Evolutionary conservation across 169 alveolate genomes (phyloP).

Genomic region (Plasmodium inui): DNA sequence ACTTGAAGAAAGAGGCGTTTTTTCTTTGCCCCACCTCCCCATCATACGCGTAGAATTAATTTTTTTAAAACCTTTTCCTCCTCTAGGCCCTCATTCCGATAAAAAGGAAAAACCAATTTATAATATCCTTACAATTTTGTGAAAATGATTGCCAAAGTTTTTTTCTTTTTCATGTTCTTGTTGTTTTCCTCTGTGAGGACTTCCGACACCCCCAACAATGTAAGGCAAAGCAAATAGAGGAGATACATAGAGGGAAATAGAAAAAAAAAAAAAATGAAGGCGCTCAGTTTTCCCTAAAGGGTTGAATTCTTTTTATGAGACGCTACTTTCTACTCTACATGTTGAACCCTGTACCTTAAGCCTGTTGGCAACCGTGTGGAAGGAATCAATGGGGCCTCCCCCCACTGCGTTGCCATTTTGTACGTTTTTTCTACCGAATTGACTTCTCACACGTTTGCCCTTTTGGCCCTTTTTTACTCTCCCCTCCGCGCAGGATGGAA

Average conservation of each 20-base stretch:
- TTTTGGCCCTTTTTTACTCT: constrained; percentile 15
- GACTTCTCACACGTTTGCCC: neutral
- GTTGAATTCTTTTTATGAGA: no score
- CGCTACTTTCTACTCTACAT: no score
- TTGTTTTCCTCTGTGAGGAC: constrained; percentile 1
- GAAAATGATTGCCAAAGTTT: constrained; percentile 2
- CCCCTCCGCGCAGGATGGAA: constrained; percentile 37
- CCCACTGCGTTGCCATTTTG: neutral
- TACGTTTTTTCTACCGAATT: neutral
- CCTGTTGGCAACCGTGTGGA: no score
- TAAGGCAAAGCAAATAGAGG: neutral
- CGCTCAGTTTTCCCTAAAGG: no score
- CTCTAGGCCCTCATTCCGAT: neutral
- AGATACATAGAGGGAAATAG: neutral
- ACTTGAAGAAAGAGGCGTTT: neutral
- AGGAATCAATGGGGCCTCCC: no score
- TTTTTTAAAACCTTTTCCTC: neutral
- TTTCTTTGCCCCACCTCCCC: neutral
- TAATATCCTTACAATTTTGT: neutral
- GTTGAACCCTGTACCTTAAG: no score
- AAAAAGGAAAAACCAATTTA: neutral
- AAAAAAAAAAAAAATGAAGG: neutral
- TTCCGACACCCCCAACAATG: constrained; percentile 21
- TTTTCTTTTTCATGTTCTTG: neutral
- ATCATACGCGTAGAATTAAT: neutral